phyloP scores from a whole-genome alignment of 2,329 filamentous ascomycete species.

The Paraphaeosphaeria sporulosa region DNA sequence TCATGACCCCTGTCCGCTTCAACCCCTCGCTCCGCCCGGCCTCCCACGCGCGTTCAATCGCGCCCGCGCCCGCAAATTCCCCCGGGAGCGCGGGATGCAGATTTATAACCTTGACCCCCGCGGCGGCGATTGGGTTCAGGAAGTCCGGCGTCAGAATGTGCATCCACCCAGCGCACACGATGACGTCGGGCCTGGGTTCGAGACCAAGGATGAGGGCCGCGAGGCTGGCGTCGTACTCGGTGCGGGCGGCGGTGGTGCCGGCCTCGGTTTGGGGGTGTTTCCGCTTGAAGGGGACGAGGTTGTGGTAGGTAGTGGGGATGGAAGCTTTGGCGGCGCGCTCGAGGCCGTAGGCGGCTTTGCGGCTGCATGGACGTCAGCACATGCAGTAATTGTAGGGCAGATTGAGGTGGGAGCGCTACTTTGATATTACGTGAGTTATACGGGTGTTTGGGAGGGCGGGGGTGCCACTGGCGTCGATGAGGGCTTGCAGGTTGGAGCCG shows the following conservation, averaged over 20 bases:
- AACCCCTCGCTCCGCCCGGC: constrained; percentile 75
- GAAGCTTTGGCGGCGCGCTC: constrained; percentile 64
- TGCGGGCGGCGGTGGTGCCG: constrained; percentile 62
- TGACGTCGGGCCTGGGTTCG: constrained; percentile 67
- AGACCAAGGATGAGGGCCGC: constrained; percentile 71
- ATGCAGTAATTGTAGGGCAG: neutral
- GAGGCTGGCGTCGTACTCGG: constrained; percentile 77
- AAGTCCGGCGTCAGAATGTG: constrained; percentile 77
- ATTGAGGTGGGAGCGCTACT: constrained; percentile 30
- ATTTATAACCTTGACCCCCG: constrained; percentile 77
- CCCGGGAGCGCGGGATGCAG: constrained; percentile 79
- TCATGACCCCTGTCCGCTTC: constrained; percentile 81
- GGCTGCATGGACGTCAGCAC: constrained; percentile 25
- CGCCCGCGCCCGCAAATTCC: constrained; percentile 77
- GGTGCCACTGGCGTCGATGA: constrained; percentile 68
- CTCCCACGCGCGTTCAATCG: constrained; percentile 79
- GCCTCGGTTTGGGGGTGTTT: constrained; percentile 58
- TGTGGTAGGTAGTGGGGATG: constrained; percentile 83
- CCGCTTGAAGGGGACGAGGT: constrained; percentile 79
- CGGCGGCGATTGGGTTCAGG: constrained; percentile 70
- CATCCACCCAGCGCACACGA: constrained; percentile 87
- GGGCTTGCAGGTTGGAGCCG: constrained; percentile 80
- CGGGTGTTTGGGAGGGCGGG: constrained; percentile 58
- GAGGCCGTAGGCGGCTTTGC: constrained; percentile 69
- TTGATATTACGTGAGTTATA: constrained; percentile 70